Evolutionary conservation across 2,329 filamentous ascomycete genomes (phyloP).

Genomic region (Exutisphaerella laricina): DNA sequence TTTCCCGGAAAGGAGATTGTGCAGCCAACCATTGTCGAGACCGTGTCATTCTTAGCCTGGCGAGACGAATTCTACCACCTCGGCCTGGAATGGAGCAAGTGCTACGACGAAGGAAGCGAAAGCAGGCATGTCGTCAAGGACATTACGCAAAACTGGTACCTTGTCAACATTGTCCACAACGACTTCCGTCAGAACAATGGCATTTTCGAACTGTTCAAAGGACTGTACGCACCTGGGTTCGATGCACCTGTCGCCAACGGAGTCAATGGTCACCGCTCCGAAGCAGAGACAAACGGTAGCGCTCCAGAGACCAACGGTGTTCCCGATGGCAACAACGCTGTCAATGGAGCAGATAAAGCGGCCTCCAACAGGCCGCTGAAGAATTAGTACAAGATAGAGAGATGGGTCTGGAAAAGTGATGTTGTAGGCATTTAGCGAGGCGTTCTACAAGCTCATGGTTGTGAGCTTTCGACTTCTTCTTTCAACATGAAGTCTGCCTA

Average conservation of each 20-base stretch:
- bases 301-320: constrained; percentile 29
- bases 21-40: constrained; percentile 99
- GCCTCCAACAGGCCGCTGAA: constrained; percentile 24
- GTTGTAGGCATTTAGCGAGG: constrained; percentile 22
- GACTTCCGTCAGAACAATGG: constrained; percentile 82
- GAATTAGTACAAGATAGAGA: constrained; percentile 20
- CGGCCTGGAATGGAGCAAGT: constrained; percentile 89
- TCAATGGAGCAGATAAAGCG: constrained; percentile 27
- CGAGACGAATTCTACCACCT: constrained; percentile 95
- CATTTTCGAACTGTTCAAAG: constrained; percentile 83
- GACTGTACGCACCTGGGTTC: constrained; percentile 62
- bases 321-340: constrained; percentile 28
- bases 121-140: constrained; percentile 74
- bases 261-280: constrained; percentile 15
- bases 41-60: constrained; percentile 95
- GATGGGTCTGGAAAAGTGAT: constrained; percentile 7
- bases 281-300: constrained; percentile 11
- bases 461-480: constrained; percentile 17
- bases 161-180: constrained; percentile 98
- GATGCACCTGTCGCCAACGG: constrained; percentile 34
- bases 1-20: constrained; percentile 99
- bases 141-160: constrained; percentile 85
- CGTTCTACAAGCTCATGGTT: constrained; percentile 8
- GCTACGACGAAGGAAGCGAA: constrained; percentile 69
- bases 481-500: constrained; percentile 23